Conservation (phyloP, 495 filamentous ascomycete species). For the Ramalina intermedia region DNA sequence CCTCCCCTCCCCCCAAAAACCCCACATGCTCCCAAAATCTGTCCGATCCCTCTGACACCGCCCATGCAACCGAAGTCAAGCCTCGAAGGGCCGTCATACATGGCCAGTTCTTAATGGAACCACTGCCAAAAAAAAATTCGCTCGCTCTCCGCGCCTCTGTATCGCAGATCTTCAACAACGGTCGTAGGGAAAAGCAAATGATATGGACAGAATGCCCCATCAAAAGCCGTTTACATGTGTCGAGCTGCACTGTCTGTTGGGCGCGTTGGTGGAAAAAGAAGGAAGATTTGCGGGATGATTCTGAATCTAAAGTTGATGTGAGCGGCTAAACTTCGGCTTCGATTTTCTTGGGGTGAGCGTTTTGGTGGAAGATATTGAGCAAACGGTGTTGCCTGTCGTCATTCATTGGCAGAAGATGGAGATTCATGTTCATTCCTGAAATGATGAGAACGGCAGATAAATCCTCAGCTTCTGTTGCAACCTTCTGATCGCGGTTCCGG, state of each 20-base stretch:
- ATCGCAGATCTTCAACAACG: slow-evolving; percentile 65
- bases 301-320: too few relatives aligned
- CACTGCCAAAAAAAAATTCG: slow-evolving; percentile 23
- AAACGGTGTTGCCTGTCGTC: too few relatives aligned
- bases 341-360: too few relatives aligned
- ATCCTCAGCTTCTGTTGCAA: not conserved
- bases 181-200: slow-evolving; percentile 34
- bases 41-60: slow-evolving; percentile 84
- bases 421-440: too few relatives aligned
- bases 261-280: slow-evolving; percentile 47
- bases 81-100: slow-evolving; percentile 39
- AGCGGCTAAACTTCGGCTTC: too few relatives aligned
- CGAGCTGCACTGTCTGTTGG: slow-evolving; percentile 82
- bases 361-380: too few relatives aligned
- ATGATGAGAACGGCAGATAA: too few relatives aligned
- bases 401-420: too few relatives aligned
- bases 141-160: slow-evolving; percentile 66
- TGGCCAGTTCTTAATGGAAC: slow-evolving; percentile 85
- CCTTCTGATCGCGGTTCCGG: not conserved
- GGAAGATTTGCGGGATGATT: slow-evolving; percentile 17
- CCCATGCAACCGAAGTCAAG: slow-evolving; percentile 49
- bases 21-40: not conserved
- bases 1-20: not conserved
- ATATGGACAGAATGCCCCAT: slow-evolving; percentile 50
- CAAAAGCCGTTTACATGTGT: slow-evolving; percentile 38